These are phyloP conservation scores for Candida xiaguanensis DNA, from an alignment of 805 yeast species.

Conservation along the genomic window DNA sequence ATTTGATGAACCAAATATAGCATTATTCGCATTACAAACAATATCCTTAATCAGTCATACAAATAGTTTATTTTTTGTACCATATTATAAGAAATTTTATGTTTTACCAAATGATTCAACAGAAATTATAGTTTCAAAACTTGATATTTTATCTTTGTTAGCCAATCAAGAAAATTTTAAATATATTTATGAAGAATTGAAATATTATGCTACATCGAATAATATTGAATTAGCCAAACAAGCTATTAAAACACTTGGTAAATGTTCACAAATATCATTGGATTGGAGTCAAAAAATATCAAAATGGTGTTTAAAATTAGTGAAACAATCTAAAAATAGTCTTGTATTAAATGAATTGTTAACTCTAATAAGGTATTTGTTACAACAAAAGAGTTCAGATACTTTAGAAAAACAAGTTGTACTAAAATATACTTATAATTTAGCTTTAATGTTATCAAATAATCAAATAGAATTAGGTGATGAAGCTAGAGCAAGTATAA, in stretches of 20 bases:
- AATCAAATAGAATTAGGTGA: slow-evolving; percentile 19
- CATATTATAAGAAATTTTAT: slow-evolving; percentile 46
- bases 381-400: slow-evolving; percentile 49
- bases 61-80: slow-evolving; percentile 27
- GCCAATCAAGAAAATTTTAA: slow-evolving; percentile 51
- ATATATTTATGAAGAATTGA: slow-evolving; percentile 56
- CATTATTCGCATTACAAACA: slow-evolving; percentile 42
- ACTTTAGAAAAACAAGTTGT: slow-evolving; percentile 29
- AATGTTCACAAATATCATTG: slow-evolving; percentile 47
- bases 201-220: slow-evolving; percentile 38
- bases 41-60: slow-evolving; percentile 36
- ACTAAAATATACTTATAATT: slow-evolving; percentile 50
- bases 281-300: slow-evolving; percentile 54
- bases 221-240: slow-evolving; percentile 28
- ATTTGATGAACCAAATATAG: slow-evolving; percentile 16
- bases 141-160: slow-evolving; percentile 59
- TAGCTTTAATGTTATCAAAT: slow-evolving; percentile 32
- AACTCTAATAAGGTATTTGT: slow-evolving; percentile 66
- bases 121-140: slow-evolving; percentile 47
- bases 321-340: slow-evolving; percentile 27
- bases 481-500: slow-evolving; percentile 72
- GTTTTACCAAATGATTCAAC: slow-evolving; percentile 52
- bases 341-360: slow-evolving; percentile 59
- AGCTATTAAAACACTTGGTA: slow-evolving; percentile 60
- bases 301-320: slow-evolving; percentile 58